Percentiles rank a stretch among this genome's conserved stretches.
Evolutionary conservation across 2,329 filamentous ascomycete species (phyloP).

Genomic region (Cytospora schulzeri): DNA sequence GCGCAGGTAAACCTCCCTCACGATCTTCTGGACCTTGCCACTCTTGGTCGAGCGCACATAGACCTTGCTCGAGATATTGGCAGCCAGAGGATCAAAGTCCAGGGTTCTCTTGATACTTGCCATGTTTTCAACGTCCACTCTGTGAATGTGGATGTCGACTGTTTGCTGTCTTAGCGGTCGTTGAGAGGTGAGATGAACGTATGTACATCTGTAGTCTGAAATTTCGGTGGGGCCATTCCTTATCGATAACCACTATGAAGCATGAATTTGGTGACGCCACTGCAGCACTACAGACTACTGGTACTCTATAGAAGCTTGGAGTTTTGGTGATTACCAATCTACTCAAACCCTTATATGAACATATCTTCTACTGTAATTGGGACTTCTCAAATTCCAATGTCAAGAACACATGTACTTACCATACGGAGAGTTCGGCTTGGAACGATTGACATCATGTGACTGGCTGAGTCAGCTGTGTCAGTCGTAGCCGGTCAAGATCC

Average conservation of each 20-base stretch:
- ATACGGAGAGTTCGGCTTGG: not conserved
- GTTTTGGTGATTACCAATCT: not conserved
- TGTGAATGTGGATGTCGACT: slow-evolving; percentile 10
- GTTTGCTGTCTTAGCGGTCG: slow-evolving; percentile 5
- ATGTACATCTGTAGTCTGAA: slow-evolving; percentile 10
- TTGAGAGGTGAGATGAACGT: slow-evolving; percentile 6
- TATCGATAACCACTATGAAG: slow-evolving; percentile 15
- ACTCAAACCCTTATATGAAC: not conserved
- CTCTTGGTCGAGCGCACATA: slow-evolving; percentile 93
- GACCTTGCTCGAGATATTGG: slow-evolving; percentile 90
- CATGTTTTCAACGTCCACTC: slow-evolving; percentile 45
- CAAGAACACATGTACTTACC: not conserved
- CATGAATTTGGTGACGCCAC: not conserved
- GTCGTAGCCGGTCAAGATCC: not conserved
- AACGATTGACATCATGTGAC: not conserved
- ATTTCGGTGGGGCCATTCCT: slow-evolving; percentile 11
- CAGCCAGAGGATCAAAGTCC: slow-evolving; percentile 55
- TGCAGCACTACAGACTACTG: not conserved
- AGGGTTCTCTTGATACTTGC: slow-evolving; percentile 65
- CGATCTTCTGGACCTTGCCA: slow-evolving; percentile 98
- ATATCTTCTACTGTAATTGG: not conserved
- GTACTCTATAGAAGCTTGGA: not conserved
- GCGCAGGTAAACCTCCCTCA: slow-evolving; percentile 91
- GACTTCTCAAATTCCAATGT: not conserved
- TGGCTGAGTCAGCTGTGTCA: not conserved